A percentile compares a stretch with the other conserved stretches of the same genome.
Conservation (phyloP, 352 stramenopile genomes). For the Elongisporangium prolatum region DNA sequence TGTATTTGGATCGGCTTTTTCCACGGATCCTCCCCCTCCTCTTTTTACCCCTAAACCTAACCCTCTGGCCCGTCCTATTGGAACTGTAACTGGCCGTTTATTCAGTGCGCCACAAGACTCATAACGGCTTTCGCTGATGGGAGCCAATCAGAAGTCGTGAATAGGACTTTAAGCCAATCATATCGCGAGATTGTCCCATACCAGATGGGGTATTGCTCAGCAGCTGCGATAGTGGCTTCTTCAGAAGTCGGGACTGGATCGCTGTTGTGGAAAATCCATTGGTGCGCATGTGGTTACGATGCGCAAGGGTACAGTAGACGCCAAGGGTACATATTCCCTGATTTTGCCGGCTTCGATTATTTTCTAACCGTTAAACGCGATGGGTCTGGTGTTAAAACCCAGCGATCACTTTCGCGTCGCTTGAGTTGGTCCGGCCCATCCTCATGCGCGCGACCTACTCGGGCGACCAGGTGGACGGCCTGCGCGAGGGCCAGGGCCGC, state of each 20-base stretch:
- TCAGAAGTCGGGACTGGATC: background rate
- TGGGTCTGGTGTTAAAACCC: background rate
- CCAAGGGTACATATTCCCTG: background rate
- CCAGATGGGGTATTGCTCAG: background rate
- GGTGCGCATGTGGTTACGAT: background rate
- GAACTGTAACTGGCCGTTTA: background rate
- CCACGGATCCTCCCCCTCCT: background rate
- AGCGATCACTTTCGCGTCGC: background rate
- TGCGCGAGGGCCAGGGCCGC: conserved; percentile 45
- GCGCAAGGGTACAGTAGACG: background rate
- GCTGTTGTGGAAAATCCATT: background rate
- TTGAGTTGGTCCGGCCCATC: background rate
- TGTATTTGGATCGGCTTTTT: background rate
- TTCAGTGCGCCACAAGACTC: background rate
- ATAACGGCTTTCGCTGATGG: background rate
- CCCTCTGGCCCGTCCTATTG: background rate
- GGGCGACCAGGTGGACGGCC: conserved; percentile 46
- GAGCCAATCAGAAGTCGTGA: background rate
- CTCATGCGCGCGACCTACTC: conserved; percentile 49
- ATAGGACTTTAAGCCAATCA: background rate
- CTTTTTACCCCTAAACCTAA: background rate
- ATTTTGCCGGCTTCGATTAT: background rate
- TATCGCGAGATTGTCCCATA: background rate
- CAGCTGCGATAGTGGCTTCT: background rate
- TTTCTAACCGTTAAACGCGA: background rate